Base-by-base conservation (phyloP, 1,284 basidiomycete species). In the Puccinia polysora region DNA sequence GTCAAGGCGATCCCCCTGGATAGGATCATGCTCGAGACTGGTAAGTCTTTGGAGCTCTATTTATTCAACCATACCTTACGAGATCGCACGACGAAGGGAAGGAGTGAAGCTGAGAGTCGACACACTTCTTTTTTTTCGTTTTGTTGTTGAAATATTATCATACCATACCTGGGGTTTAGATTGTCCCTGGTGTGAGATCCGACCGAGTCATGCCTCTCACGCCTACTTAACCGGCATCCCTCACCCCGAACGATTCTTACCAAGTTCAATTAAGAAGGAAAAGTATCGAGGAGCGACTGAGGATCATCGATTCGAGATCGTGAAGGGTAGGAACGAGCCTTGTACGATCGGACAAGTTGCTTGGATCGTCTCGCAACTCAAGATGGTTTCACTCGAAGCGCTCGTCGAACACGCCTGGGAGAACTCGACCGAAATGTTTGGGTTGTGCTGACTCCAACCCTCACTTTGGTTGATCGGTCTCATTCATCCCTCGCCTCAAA, bases 311-410 rank as follows among this genome's bases (percentile, higher is more conserved):
- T n/a, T n/a, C n/a, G n/a, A 84, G 75, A 82, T 86, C 0, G 87
- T 92, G 56, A 93, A 94, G 79, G 88, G 89, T 0, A 82, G 91
- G 20, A 91, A 90, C 77, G 92, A 94, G 78, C 90, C 91, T 0
- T 84, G 82, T 20, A 83, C 86, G 2, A 85, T 90, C 45, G 88
- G 87, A 2, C 84, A 84, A 14, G 86, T 94, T 14, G 91, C 89
- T 8, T 90, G 88, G 84, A 86, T 91, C 2, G 82, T 92, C 8
- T 84, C 88, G 62, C 80, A 81, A 72, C 78, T 91, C 43, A 84
- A 85, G 49, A 83, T 82, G 0, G 77, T 85, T 4, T 74, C 84
- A 0, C 81, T 89, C 34, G 85, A 88, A 74, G 82, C 85, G 64
- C 81, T 93, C 0, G 83, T 84, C 0, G 83, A 86, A 74, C 82